phyloP scores from a whole-genome alignment of 1,284 basidiomycete species.

The Leccinum subrobustum region DNA sequence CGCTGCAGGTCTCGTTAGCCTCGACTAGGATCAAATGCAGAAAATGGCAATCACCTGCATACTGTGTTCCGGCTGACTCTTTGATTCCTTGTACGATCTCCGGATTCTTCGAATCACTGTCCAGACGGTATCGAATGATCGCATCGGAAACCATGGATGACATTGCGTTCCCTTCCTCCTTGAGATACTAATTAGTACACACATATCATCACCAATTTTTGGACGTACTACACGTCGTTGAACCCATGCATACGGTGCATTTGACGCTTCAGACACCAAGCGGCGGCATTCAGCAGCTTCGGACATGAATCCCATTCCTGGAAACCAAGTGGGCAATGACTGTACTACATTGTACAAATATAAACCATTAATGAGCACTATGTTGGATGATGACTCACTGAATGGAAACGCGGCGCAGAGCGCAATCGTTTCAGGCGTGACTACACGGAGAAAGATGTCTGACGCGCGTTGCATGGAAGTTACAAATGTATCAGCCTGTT shows the following conservation, averaged over 20 bases:
- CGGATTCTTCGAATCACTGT: background rate
- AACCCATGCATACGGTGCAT: background rate
- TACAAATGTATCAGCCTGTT: background rate
- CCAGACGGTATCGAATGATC: background rate
- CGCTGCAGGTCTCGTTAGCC: background rate
- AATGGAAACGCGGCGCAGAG: background rate
- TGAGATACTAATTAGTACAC: background rate
- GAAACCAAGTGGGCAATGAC: background rate
- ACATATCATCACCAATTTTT: background rate
- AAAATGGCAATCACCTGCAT: background rate
- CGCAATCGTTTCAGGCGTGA: background rate
- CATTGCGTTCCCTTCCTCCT: background rate
- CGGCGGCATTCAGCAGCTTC: background rate
- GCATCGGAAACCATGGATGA: background rate
- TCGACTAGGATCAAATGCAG: background rate
- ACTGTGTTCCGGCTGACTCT: background rate
- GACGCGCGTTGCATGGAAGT: background rate
- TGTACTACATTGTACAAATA: background rate
- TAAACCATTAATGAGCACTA: background rate
- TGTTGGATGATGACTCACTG: background rate
- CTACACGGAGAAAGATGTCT: background rate
- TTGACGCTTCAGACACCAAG: background rate
- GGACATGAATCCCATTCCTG: background rate
- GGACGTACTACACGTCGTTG: background rate
- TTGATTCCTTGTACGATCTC: background rate